Conservation (phyloP, 495 filamentous ascomycete species). For the Glonium stellatum region DNA sequence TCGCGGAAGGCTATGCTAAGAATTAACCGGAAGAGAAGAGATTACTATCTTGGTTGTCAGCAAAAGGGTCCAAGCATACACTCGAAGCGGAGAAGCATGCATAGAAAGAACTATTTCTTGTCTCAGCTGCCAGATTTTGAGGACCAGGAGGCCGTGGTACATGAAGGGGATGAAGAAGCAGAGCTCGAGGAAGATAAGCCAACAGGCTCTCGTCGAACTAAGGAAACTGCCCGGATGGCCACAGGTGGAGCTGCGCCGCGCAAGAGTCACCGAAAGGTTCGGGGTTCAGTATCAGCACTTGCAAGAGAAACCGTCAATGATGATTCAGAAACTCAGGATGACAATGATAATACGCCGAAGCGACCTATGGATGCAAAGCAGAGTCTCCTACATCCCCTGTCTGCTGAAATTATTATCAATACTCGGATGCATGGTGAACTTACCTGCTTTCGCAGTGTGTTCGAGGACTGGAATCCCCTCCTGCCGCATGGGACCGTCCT, state of each 20-base stretch:
- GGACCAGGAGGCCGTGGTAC: constrained; percentile 22
- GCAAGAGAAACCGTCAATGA: too few relatives aligned
- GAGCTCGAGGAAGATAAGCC: constrained; percentile 29
- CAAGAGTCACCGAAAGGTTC: too few relatives aligned
- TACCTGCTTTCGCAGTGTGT: constrained; percentile 55
- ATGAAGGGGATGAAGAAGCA: constrained; percentile 41
- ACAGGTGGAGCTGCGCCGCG: neutral
- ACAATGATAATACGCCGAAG: constrained; percentile 24
- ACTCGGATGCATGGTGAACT: constrained; percentile 50
- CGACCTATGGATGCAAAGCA: constrained; percentile 52
- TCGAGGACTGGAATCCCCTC: constrained; percentile 55
- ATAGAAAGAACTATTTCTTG: constrained; percentile 50
- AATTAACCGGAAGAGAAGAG: constrained; percentile 41
- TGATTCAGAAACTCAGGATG: constrained; percentile 1
- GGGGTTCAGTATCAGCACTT: too few relatives aligned
- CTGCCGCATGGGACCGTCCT: constrained; percentile 55
- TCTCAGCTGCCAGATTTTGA: constrained; percentile 38
- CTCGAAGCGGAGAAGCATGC: constrained; percentile 36
- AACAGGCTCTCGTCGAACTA: constrained; percentile 9
- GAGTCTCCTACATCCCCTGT: constrained; percentile 52
- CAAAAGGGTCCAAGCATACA: constrained; percentile 30
- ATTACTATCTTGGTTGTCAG: constrained; percentile 41
- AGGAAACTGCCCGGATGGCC: neutral
- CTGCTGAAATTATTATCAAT: constrained; percentile 56
- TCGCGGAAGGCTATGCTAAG: constrained; percentile 39